Conservation (phyloP, 176 grass and related monocot genomes). For the Oryza australiensis region DNA sequence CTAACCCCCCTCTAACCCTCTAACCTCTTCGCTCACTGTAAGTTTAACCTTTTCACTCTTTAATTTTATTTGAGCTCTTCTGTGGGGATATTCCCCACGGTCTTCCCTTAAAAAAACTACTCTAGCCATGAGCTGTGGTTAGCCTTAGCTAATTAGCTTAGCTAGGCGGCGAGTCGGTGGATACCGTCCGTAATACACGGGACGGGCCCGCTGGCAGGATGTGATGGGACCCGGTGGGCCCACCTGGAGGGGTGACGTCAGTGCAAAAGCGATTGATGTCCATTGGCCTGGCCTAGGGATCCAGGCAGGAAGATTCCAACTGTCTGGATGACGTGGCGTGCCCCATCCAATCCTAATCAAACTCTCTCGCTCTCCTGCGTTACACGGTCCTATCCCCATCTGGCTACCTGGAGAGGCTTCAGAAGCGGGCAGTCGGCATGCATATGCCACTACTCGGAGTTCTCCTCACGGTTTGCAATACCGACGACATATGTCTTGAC, state of each 20-base stretch:
- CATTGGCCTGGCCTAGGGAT: slow-evolving; percentile 54
- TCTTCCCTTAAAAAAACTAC: too few relatives aligned
- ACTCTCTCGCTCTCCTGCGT: too few relatives aligned
- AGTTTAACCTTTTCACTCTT: too few relatives aligned
- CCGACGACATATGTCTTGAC: too few relatives aligned
- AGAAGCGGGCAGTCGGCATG: not conserved
- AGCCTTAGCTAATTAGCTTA: not conserved
- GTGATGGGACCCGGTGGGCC: slow-evolving; percentile 23
- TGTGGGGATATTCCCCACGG: too few relatives aligned
- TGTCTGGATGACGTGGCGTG: slow-evolving; percentile 58
- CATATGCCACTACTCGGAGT: not conserved
- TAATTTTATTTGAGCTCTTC: too few relatives aligned
- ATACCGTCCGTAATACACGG: slow-evolving; percentile 49
- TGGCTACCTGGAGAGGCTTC: not conserved
- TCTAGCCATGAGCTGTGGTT: too few relatives aligned
- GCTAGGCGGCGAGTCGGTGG: slow-evolving; percentile 12
- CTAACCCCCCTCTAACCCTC: too few relatives aligned
- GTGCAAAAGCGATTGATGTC: slow-evolving; percentile 41
- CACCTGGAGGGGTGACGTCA: slow-evolving; percentile 43
- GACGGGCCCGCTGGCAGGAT: slow-evolving; percentile 32
- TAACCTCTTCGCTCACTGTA: too few relatives aligned
- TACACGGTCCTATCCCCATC: too few relatives aligned
- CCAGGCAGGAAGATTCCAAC: slow-evolving; percentile 64
- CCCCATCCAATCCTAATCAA: slow-evolving; percentile 18
- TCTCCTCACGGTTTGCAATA: too few relatives aligned